phyloP scores from a whole-genome alignment of 345 rosid species.

The Orychophragmus violaceus region DNA sequence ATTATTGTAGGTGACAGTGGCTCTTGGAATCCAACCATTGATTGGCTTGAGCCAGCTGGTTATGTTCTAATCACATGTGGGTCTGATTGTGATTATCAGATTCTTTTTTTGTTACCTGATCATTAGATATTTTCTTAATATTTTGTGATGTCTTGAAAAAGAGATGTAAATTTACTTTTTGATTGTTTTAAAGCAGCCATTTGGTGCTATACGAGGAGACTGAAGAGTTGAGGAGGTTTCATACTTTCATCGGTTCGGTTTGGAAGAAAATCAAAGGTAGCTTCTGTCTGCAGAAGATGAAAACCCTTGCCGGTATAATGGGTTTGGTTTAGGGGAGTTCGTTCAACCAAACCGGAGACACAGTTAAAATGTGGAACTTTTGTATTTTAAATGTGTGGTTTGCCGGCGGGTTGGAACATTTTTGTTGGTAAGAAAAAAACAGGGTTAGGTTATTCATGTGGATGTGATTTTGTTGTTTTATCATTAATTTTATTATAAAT shows the following conservation, averaged over 20 bases:
- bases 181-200: constrained; percentile 4
- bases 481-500: background rate
- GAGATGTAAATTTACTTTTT: background rate
- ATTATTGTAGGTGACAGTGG: constrained; percentile 21
- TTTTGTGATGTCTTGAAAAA: background rate
- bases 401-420: constrained; percentile 16
- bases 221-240: constrained; percentile 10
- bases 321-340: background rate
- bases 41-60: constrained; percentile 25
- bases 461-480: constrained; percentile 28
- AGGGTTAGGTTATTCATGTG: constrained; percentile 33
- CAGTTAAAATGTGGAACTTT: constrained; percentile 7
- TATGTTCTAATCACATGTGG: constrained; percentile 28
- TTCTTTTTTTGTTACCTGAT: background rate
- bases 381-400: background rate
- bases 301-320: constrained; percentile 20
- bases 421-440: constrained; percentile 11
- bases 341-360: constrained; percentile 23
- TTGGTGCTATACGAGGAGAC: constrained; percentile 10
- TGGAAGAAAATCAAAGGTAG: constrained; percentile 20
- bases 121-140: background rate
- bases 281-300: constrained; percentile 26
- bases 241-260: constrained; percentile 8
- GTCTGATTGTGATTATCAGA: constrained; percentile 10
- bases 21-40: constrained; percentile 16